phyloP scores from a whole-genome alignment of 805 yeast species.

The Ogataea populi-albae region DNA sequence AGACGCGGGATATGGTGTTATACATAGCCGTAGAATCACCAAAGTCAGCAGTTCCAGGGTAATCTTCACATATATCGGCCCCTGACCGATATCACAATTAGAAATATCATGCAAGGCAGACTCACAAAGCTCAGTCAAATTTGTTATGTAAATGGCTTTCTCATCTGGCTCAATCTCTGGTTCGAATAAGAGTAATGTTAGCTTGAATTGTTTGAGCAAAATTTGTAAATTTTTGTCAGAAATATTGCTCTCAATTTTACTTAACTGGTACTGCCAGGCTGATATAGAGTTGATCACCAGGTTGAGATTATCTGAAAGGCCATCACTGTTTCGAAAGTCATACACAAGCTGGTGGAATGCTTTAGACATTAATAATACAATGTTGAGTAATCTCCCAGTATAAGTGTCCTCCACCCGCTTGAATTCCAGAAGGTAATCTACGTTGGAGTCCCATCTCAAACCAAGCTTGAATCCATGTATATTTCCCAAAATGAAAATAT shows the following conservation, averaged over 20 bases:
- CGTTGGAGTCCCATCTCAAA: constrained; percentile 22
- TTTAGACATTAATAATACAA: constrained; percentile 18
- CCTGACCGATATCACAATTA: constrained; percentile 9
- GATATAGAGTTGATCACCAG: constrained; percentile 22
- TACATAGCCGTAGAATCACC: constrained; percentile 9
- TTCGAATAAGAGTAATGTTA: constrained; percentile 21
- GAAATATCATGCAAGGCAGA: constrained; percentile 6
- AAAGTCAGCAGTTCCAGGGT: constrained; percentile 22
- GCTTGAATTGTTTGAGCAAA: constrained; percentile 15
- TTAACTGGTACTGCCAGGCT: constrained; percentile 24
- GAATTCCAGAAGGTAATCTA: constrained; percentile 19
- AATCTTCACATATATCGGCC: constrained; percentile 24
- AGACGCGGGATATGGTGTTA: constrained; percentile 10
- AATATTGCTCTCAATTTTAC: constrained; percentile 3
- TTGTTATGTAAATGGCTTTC: constrained; percentile 8
- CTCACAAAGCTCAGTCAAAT: constrained; percentile 9
- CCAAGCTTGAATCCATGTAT: constrained; percentile 27
- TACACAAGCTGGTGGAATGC: constrained; percentile 22
- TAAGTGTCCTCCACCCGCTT: constrained; percentile 15
- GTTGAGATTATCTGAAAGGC: constrained; percentile 13
- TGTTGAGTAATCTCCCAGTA: constrained; percentile 20
- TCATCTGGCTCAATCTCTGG: constrained; percentile 13
- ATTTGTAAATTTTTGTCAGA: constrained; percentile 7
- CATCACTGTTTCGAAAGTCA: constrained; percentile 14
- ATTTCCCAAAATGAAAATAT: constrained; percentile 27